Evolutionary conservation across 148 eudicot species (phyloP).

Genomic region (Tetragonia tetragonoides): DNA sequence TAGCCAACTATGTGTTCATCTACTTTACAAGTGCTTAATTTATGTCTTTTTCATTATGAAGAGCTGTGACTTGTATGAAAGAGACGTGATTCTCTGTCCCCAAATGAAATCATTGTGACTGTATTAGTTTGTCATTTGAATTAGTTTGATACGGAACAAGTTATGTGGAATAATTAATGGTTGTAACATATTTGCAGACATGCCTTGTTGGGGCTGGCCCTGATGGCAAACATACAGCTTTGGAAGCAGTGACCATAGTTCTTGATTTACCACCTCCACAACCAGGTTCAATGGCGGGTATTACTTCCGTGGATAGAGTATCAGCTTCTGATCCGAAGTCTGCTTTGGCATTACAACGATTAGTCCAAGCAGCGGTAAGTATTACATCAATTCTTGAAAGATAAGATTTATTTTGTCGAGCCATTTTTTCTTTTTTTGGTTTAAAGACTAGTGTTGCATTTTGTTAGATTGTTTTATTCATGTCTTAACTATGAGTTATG

Average conservation of each 20-base stretch:
- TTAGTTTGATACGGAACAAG: background rate
- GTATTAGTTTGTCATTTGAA: background rate
- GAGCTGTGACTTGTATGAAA: too few species aligned
- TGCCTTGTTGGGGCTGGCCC: constrained; percentile 98
- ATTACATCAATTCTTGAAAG: constrained; percentile 16
- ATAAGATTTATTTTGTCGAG: background rate
- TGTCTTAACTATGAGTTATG: constrained; percentile 25
- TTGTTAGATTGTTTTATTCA: constrained; percentile 2
- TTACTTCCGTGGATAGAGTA: constrained; percentile 86
- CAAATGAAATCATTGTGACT: background rate
- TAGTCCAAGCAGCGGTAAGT: constrained; percentile 98
- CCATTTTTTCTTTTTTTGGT: background rate
- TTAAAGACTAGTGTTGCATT: background rate
- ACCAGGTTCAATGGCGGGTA: constrained; percentile 83
- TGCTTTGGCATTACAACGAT: constrained; percentile 87
- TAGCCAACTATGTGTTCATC: background rate
- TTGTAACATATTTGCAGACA: constrained; percentile 44
- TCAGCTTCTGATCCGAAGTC: constrained; percentile 98
- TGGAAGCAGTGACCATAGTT: constrained; percentile 97
- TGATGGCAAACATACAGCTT: constrained; percentile 94
- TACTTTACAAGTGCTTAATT: background rate
- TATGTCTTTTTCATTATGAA: too few species aligned
- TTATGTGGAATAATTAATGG: background rate
- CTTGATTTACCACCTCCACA: constrained; percentile 99
- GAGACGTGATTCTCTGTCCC: background rate